Base-by-base conservation (phyloP, 2,329 filamentous ascomycete species). In the Trichoderma lentiforme region DNA sequence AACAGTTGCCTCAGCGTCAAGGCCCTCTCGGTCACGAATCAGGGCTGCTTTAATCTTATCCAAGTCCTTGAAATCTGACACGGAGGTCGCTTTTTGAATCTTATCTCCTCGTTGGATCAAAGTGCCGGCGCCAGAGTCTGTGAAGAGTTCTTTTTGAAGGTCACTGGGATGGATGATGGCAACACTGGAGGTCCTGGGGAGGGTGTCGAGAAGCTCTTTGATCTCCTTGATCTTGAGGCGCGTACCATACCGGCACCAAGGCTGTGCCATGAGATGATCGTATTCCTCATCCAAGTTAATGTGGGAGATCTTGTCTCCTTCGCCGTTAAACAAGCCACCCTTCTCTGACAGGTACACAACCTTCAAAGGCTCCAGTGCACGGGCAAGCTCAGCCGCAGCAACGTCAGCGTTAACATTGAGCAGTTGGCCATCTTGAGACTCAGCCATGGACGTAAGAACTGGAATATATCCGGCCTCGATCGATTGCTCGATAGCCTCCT, bases 261-360 rank as follows among this genome's bases (percentile, higher is more conserved):
- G 90, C 83, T 98, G 94, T 71, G 90, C 88, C 94, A 98, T 97
- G 78, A 98, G 88, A 79, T 93, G 88, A 72, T 97, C 94, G 78
- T 93, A 98, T 84, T 99, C 96, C 83, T 97, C 95, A 80, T 99
- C 96, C 72, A 99, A 87, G 84, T 98, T 98, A 84, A 98, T 98
- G 73, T 92, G 93, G 6, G 95, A 97, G 79, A 98, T 98, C 85
- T 97, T 97, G 85, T 95, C 92, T 72, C 92, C 92, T 74, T 97
- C 93, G 73, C 94, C 95, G 80, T 98, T 94, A 83, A 97, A 97
- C 39, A 99, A 85, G 8, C 95, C 96, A 64, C 96, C 96, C 87
- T 98, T 98, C 85, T 99, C 96, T 6, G 94, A 97, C n/a, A 98
- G 87, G 81, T 98, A 99, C 73, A 99, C 95, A 73, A 98, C 95